A percentile compares a stretch with the other conserved stretches of the same genome.
phyloP scores from a whole-genome alignment of 83 land plant genomes.

The Thuja plicata region DNA sequence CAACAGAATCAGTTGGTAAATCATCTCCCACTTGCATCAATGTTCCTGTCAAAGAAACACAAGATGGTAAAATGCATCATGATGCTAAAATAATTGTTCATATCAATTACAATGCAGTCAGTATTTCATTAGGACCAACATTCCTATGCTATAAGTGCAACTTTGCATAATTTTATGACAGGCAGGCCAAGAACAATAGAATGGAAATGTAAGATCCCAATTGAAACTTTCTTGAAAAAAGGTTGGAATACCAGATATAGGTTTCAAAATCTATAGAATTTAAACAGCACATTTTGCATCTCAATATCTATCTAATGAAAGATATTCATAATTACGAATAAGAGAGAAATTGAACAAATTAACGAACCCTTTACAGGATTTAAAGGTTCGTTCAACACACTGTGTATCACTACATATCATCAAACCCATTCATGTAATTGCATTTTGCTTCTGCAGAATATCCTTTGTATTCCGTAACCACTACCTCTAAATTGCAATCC shows the following conservation, averaged over 20 bases:
- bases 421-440: background rate
- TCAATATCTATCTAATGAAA: background rate
- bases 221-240: background rate
- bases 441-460: background rate
- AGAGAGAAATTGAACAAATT: background rate
- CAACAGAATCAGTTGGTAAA: conserved; percentile 5
- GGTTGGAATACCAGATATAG: background rate
- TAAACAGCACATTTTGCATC: background rate
- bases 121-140: background rate
- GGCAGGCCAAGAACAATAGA: background rate
- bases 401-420: background rate
- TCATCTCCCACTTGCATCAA: conserved; percentile 27
- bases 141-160: background rate
- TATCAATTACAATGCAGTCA: background rate
- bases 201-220: background rate
- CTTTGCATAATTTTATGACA: background rate
- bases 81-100: background rate
- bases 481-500: background rate
- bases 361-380: background rate
- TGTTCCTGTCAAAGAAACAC: conserved; percentile 36
- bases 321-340: background rate
- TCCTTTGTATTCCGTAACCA: background rate
- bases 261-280: background rate
- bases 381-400: background rate
- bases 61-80: background rate